Evolutionary conservation across 345 rosid genomes (phyloP).

Genomic region (Hypericum androsaemum): DNA sequence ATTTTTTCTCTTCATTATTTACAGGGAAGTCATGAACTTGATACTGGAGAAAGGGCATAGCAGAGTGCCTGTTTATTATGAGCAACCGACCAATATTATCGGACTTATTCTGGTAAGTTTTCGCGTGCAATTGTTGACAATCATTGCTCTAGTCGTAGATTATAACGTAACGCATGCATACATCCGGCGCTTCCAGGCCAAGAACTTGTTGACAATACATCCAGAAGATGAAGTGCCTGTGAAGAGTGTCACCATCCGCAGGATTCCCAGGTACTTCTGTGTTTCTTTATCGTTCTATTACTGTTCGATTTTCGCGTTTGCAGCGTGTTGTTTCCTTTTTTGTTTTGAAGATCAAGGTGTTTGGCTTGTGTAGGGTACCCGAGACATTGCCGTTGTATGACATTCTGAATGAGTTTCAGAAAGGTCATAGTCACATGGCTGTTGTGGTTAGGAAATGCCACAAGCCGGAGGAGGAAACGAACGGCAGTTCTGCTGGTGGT

Average conservation of each 20-base stretch:
- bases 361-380: background rate
- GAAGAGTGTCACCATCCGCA: slow-evolving; percentile 7
- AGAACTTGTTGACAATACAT: slow-evolving; percentile 4
- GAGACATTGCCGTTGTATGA: slow-evolving; percentile 3
- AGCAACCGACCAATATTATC: slow-evolving; percentile 4
- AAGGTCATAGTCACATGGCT: slow-evolving; percentile 10
- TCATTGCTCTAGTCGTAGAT: background rate
- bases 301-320: background rate
- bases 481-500: background rate
- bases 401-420: slow-evolving; percentile 10
- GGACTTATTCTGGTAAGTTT: slow-evolving; percentile 3
- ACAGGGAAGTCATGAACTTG: slow-evolving; percentile 6
- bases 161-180: background rate
- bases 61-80: slow-evolving; percentile 8
- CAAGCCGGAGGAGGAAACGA: background rate
- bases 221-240: slow-evolving; percentile 6
- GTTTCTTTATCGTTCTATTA: background rate
- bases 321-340: background rate
- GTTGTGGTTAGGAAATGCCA: slow-evolving; percentile 1
- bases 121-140: background rate
- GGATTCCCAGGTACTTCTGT: background rate
- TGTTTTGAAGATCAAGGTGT: background rate
- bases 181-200: background rate
- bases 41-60: slow-evolving; percentile 7
- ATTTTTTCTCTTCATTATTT: background rate